These are phyloP conservation scores for Hypsizygus marmoreus DNA, from an alignment of 768 basidiomycete species.

Conservation along the genomic window DNA sequence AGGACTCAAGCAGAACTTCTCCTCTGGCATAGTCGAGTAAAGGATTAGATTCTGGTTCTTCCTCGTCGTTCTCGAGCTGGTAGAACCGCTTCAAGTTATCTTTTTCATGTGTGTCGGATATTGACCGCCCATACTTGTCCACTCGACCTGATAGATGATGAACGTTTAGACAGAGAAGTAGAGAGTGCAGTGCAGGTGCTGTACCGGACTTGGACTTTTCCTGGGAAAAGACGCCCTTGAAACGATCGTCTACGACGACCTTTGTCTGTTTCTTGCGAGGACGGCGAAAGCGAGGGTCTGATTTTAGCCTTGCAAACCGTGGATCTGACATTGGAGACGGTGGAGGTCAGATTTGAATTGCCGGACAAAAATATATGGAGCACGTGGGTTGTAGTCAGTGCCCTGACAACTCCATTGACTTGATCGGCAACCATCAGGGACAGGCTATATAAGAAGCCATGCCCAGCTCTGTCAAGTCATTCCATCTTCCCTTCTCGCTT, in stretches of 20 bases:
- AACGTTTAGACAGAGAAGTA: conserved; percentile 1
- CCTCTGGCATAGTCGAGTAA: conserved; percentile 88
- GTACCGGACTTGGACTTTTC: conserved; percentile 35
- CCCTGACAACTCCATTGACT: conserved; percentile 9
- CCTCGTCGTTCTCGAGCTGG: conserved; percentile 53
- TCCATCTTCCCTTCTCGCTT: conserved; percentile 13
- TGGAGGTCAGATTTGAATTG: too few relatives aligned
- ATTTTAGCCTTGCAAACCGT: conserved; percentile 84
- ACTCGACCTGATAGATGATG: conserved; percentile 52
- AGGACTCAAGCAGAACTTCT: conserved; percentile 84
- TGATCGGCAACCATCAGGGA: conserved; percentile 16
- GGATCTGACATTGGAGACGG: conserved; percentile 64
- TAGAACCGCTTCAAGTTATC: conserved; percentile 84
- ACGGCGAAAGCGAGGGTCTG: conserved; percentile 91
- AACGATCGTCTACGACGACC: conserved; percentile 89
- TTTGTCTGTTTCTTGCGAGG: conserved; percentile 81
- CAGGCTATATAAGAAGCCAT: conserved; percentile 11
- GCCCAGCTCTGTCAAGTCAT: not conserved
- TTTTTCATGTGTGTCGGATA: conserved; percentile 68
- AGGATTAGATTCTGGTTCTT: conserved; percentile 29
- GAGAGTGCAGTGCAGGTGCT: too few relatives aligned
- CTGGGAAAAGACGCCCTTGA: conserved; percentile 72
- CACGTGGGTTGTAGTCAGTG: conserved; percentile 12
- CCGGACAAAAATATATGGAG: conserved; percentile 1
- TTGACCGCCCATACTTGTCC: conserved; percentile 86